Percentiles rank a stretch among this genome's conserved stretches.
Evolutionary conservation across 2,329 filamentous ascomycete genomes (phyloP).

Genomic region (Didymella sp.): DNA sequence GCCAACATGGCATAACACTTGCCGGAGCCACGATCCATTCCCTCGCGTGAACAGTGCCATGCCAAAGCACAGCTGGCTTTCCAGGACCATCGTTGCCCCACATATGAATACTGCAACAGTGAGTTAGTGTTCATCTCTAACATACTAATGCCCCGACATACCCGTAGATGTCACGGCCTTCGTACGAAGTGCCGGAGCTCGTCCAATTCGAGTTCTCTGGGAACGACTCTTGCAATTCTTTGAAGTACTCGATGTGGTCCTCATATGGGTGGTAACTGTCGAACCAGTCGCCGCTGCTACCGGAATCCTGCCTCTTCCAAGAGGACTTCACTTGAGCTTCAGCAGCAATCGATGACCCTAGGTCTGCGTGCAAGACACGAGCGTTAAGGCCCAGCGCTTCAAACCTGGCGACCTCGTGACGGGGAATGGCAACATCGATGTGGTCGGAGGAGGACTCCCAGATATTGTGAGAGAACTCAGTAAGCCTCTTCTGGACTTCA

Average conservation of each 20-base stretch:
- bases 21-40: constrained; percentile 54
- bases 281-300: constrained; percentile 35
- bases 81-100: constrained; percentile 43
- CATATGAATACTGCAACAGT: constrained; percentile 31
- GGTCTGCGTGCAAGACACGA: constrained; percentile 53
- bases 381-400: constrained; percentile 46
- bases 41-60: constrained; percentile 43
- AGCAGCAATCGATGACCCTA: constrained; percentile 53
- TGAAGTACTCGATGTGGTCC: constrained; percentile 33
- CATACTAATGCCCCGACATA: not conserved
- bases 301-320: constrained; percentile 34
- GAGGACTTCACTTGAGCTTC: constrained; percentile 54
- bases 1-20: not conserved
- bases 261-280: constrained; percentile 45
- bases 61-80: constrained; percentile 33
- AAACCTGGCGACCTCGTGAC: constrained; percentile 50
- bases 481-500: constrained; percentile 45
- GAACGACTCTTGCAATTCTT: constrained; percentile 36
- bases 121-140: not conserved
- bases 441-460: constrained; percentile 48
- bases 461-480: constrained; percentile 45
- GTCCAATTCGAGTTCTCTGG: constrained; percentile 41
- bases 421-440: constrained; percentile 55
- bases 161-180: constrained; percentile 43
- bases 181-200: constrained; percentile 38